phyloP scores from a whole-genome alignment of 139 green algal genomes.

The Choricystis sp. region DNA sequence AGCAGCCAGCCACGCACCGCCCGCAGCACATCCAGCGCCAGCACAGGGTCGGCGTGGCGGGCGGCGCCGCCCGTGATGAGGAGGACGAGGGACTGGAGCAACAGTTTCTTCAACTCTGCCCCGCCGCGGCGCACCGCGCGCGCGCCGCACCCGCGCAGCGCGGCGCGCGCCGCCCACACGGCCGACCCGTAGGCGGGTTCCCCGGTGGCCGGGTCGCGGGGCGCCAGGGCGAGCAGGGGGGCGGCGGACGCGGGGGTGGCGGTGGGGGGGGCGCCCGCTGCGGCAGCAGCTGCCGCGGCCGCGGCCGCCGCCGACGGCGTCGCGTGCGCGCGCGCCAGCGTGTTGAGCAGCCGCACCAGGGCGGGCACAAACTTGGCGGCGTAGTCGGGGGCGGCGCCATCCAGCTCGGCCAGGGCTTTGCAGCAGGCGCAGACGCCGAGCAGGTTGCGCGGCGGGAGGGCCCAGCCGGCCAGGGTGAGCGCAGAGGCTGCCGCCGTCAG shows the following conservation, averaged over 20 bases:
- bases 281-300: background rate
- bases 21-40: slow-evolving; percentile 43
- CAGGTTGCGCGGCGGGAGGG: slow-evolving; percentile 5
- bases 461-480: background rate
- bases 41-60: slow-evolving; percentile 29
- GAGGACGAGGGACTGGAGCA: slow-evolving; percentile 60
- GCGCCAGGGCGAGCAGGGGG: background rate
- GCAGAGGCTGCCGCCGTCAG: background rate
- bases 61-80: slow-evolving; percentile 35
- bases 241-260: background rate
- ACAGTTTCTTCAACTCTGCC: slow-evolving; percentile 51
- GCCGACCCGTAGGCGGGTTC: slow-evolving; percentile 42
- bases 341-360: slow-evolving; percentile 47
- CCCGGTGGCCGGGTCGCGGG: background rate
- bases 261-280: background rate
- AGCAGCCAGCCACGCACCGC: slow-evolving; percentile 29
- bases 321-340: slow-evolving; percentile 28
- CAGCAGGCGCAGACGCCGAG: slow-evolving; percentile 15
- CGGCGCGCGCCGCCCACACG: slow-evolving; percentile 27
- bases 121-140: slow-evolving; percentile 27
- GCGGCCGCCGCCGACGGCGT: background rate
- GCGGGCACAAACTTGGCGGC: slow-evolving; percentile 25
- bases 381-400: slow-evolving; percentile 11
- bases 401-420: slow-evolving; percentile 10
- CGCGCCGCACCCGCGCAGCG: slow-evolving; percentile 34